Evolutionary conservation across 345 rosid species (phyloP).

Genomic region (Hevea brasiliensis): DNA sequence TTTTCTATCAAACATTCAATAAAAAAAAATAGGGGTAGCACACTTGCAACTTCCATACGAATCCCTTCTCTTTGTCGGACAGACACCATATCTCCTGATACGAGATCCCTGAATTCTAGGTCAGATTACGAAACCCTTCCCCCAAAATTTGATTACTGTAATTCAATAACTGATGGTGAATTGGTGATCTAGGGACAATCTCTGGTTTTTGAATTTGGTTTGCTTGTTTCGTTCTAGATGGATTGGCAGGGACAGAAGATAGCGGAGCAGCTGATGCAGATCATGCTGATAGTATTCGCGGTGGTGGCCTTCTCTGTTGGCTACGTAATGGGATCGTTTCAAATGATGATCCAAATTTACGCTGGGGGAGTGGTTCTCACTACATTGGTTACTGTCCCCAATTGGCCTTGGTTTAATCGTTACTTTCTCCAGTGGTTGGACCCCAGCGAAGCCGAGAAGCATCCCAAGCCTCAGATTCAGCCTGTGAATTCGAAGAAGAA

Average conservation of each 20-base stretch:
- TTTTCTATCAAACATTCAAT: no score
- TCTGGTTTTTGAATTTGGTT: background rate
- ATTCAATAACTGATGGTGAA: no score
- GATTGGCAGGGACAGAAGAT: slow-evolving; percentile 99
- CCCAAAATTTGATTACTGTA: no score
- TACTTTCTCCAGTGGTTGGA: slow-evolving; percentile 86
- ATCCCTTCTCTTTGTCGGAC: background rate
- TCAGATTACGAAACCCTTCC: background rate
- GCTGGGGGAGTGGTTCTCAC: slow-evolving; percentile 77
- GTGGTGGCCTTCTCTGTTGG: slow-evolving; percentile 54
- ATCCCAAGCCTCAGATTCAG: slow-evolving; percentile 62
- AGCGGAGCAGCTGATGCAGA: slow-evolving; percentile 96
- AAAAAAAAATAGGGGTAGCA: no score
- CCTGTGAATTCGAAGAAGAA: slow-evolving; percentile 59
- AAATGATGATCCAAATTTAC: slow-evolving; percentile 65
- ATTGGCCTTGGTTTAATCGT: slow-evolving; percentile 86
- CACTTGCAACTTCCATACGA: background rate
- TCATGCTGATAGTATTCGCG: slow-evolving; percentile 62
- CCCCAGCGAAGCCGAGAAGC: slow-evolving; percentile 70
- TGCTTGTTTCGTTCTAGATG: slow-evolving; percentile 37
- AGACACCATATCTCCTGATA: background rate
- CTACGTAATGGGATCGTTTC: slow-evolving; percentile 63
- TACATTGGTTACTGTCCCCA: slow-evolving; percentile 68
- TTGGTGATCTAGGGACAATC: no score
- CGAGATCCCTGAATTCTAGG: background rate